phyloP scores from a whole-genome alignment of 345 rosid genomes.

The Camelina laxa region DNA sequence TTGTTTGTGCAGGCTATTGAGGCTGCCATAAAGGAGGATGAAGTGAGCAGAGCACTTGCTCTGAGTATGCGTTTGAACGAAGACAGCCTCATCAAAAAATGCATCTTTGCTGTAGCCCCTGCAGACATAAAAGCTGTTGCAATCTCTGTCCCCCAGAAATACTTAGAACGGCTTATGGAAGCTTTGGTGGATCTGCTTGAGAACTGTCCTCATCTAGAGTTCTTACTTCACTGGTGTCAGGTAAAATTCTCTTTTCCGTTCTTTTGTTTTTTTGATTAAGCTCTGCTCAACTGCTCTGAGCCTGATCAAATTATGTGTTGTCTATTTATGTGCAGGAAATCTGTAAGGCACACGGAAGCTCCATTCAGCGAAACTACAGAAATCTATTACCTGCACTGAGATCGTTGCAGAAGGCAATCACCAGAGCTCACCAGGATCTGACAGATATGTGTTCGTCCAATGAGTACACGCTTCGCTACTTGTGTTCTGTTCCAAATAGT shows the following conservation, averaged over 20 bases:
- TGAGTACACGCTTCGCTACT: conserved; percentile 79
- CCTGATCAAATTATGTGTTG: conserved; percentile 9
- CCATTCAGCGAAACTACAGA: conserved; percentile 80
- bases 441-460: conserved; percentile 92
- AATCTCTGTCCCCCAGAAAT: conserved; percentile 63
- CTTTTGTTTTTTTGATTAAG: background rate
- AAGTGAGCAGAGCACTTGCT: conserved; percentile 72
- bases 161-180: conserved; percentile 82
- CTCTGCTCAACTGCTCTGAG: background rate
- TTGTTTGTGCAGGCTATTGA: conserved; percentile 74
- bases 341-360: conserved; percentile 82
- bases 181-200: conserved; percentile 84
- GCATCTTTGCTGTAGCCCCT: conserved; percentile 78
- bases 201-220: conserved; percentile 87
- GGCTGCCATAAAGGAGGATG: conserved; percentile 64
- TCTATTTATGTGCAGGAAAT: conserved; percentile 61
- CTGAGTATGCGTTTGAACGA: conserved; percentile 94
- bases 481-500: conserved; percentile 62
- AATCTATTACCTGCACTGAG: conserved; percentile 77
- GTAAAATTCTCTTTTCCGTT: conserved; percentile 36
- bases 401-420: conserved; percentile 83
- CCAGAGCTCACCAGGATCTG: conserved; percentile 87
- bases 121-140: conserved; percentile 72
- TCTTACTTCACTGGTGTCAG: conserved; percentile 91
- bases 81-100: conserved; percentile 73